These are phyloP conservation scores for Stagonosporopsis chrysanthemi DNA, from an alignment of 2,329 filamentous ascomycete genomes.

Conservation along the genomic window DNA sequence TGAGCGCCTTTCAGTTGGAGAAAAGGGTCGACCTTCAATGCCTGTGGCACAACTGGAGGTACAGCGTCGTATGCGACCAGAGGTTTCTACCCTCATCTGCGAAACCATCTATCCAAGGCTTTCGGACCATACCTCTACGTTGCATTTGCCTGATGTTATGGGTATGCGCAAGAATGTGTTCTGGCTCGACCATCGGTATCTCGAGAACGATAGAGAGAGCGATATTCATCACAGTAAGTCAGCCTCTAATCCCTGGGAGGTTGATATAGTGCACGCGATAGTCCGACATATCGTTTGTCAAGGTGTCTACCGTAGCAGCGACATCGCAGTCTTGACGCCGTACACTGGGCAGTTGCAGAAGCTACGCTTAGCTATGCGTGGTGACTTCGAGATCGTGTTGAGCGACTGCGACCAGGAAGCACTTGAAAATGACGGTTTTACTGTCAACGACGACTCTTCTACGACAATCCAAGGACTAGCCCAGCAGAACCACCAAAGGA, in stretches of 20 bases:
- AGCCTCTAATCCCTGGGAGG: constrained; percentile 65
- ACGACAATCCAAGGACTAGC: no score
- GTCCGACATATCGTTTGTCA: constrained; percentile 71
- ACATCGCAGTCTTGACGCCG: constrained; percentile 76
- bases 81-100: constrained; percentile 66
- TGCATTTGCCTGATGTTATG: no score
- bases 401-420: constrained; percentile 68
- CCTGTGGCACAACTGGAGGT: constrained; percentile 56
- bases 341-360: constrained; percentile 66
- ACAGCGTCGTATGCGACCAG: constrained; percentile 72
- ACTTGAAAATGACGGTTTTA: constrained; percentile 48
- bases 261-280: constrained; percentile 68
- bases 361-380: constrained; percentile 56
- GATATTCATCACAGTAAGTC: constrained; percentile 50
- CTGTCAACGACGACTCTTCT: not conserved
- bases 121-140: constrained; percentile 57
- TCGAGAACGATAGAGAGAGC: constrained; percentile 48
- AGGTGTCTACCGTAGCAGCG: constrained; percentile 63
- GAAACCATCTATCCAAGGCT: constrained; percentile 65
- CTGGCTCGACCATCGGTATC: constrained; percentile 67
- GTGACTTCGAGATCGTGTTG: constrained; percentile 66
- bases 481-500: constrained; percentile 19
- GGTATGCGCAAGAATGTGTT: constrained; percentile 63
- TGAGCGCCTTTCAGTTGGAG: constrained; percentile 61
- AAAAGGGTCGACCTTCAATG: constrained; percentile 29